Percentiles rank a stretch among this genome's conserved stretches.
phyloP scores from a whole-genome alignment of 352 stramenopile species.

The Pythium graminicola region DNA sequence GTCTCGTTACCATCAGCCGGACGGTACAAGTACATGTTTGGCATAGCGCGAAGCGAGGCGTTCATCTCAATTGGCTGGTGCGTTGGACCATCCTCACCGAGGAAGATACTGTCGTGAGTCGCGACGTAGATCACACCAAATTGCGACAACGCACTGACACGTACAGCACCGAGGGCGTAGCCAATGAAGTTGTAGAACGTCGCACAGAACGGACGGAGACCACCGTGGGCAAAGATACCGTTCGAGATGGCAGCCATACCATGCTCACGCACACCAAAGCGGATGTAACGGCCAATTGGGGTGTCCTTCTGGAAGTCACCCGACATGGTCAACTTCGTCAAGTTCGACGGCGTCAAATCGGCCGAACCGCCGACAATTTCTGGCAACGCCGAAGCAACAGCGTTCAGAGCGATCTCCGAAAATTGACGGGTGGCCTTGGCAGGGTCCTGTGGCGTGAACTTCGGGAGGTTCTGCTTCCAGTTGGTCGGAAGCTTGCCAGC shows the following conservation, averaged over 20 bases:
- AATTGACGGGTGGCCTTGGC: constrained; percentile 91
- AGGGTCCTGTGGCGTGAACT: constrained; percentile 86
- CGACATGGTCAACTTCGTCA: constrained; percentile 93
- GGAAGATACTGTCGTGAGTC: constrained; percentile 99
- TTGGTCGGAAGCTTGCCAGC: constrained; percentile 87
- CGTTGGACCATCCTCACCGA: constrained; percentile 98
- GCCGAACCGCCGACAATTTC: constrained; percentile 98
- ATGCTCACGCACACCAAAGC: constrained; percentile 98
- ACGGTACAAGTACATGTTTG: constrained; percentile 97
- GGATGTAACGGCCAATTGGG: constrained; percentile 94
- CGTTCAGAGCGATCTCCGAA: constrained; percentile 95
- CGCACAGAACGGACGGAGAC: constrained; percentile 95
- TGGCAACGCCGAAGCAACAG: constrained; percentile 87
- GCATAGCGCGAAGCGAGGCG: constrained; percentile 93
- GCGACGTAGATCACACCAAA: constrained; percentile 98
- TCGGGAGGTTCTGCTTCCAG: constrained; percentile 90
- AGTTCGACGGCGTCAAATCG: constrained; percentile 97
- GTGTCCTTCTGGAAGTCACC: constrained; percentile 97
- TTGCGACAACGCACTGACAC: constrained; percentile 91
- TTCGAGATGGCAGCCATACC: constrained; percentile 98
- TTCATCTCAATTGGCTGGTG: constrained; percentile 99
- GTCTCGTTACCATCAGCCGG: constrained; percentile 98
- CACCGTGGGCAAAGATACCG: constrained; percentile 97
- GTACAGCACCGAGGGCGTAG: constrained; percentile 94
- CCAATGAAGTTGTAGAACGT: constrained; percentile 99